Evolutionary conservation across 2,329 filamentous ascomycete species (phyloP).

Genomic region (Claviceps sorghi): DNA sequence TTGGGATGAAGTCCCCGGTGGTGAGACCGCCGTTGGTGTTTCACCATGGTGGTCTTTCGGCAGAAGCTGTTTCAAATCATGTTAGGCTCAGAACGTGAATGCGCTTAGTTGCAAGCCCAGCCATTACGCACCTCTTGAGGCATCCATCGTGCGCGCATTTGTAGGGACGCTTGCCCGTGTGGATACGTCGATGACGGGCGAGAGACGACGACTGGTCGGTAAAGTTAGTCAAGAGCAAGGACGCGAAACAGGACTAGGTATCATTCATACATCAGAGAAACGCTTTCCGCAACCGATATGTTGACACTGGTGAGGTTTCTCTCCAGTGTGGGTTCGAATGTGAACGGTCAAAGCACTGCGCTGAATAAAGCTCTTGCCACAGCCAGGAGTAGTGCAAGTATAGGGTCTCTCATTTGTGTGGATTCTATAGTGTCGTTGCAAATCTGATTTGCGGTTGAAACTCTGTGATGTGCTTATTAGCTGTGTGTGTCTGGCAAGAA

Average conservation of each 20-base stretch:
- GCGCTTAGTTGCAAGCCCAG: neutral
- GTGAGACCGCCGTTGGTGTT: conserved; percentile 48
- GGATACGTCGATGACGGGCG: conserved; percentile 49
- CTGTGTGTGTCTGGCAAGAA: neutral
- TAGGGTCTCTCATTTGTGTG: conserved; percentile 59
- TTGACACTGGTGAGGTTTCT: conserved; percentile 57
- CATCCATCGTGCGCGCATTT: conserved; percentile 47
- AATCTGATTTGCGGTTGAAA: conserved; percentile 58
- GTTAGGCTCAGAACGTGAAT: neutral
- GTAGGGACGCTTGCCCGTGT: conserved; percentile 53
- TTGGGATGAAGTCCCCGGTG: conserved; percentile 42
- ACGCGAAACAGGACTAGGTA: neutral
- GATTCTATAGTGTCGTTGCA: conserved; percentile 56
- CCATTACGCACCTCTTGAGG: conserved; percentile 36
- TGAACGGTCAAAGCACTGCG: conserved; percentile 56
- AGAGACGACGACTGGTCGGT: conserved; percentile 44
- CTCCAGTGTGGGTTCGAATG: conserved; percentile 54
- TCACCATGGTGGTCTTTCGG: conserved; percentile 57
- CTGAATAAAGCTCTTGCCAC: conserved; percentile 58
- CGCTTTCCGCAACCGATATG: conserved; percentile 51
- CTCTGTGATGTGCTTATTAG: conserved; percentile 28
- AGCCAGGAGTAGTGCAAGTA: conserved; percentile 43
- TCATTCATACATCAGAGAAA: conserved; percentile 51
- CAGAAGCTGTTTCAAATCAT: conserved; percentile 40
- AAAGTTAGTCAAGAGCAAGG: conserved; percentile 3